Base-by-base conservation (phyloP, 2,329 filamentous ascomycete genomes). In the Trichoderma endophyticum region DNA sequence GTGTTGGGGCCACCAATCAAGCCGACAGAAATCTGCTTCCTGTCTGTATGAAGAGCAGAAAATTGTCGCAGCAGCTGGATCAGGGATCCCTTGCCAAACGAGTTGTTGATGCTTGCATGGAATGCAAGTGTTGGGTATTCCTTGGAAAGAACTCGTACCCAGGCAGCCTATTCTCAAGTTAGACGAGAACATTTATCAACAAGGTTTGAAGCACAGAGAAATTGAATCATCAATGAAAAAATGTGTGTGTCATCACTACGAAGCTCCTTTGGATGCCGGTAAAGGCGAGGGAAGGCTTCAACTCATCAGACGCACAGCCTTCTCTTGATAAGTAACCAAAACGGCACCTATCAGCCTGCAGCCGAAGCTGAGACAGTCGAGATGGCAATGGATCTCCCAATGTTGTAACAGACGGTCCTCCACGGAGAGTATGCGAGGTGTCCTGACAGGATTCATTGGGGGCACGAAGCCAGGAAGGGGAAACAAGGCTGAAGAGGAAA, bases 231-330 rank as follows among this genome's bases (percentile, higher is more conserved):
- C 15, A 28, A 59, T 30, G 56, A 34, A 75, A 79, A 79, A 77
- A 83, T 87, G 85, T 99, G 89, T 95, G 95, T 92, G 92, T 93
- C 93, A 92, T 93, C 92, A 98, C 96, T 99, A 99, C 97, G 96
- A 98, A 93, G 87, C 88, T 89, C 89, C 92, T 90, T 95, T 84
- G 84, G 84, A 87, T 87, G 83, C 77, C 80, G 81, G 71, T 54
- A 74, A 70, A 72, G 85, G 88, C 84, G 87, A 89, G 89, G 89
- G 88, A 89, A 90, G 89, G 86, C 86, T 92, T 98, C 96, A 98
- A 98, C 96, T 98, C 95, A 92, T 88, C 93, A 91, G 91, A 92
- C 92, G 91, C 93, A 87, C 84, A 88, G 87, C 87, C 84, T 84
- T 88, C 91, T 91, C 90, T 86, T 87, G 92, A 94, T 87, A 85